Evolutionary conservation across 495 filamentous ascomycete genomes (phyloP).

Genomic region (Tuber indicum): DNA sequence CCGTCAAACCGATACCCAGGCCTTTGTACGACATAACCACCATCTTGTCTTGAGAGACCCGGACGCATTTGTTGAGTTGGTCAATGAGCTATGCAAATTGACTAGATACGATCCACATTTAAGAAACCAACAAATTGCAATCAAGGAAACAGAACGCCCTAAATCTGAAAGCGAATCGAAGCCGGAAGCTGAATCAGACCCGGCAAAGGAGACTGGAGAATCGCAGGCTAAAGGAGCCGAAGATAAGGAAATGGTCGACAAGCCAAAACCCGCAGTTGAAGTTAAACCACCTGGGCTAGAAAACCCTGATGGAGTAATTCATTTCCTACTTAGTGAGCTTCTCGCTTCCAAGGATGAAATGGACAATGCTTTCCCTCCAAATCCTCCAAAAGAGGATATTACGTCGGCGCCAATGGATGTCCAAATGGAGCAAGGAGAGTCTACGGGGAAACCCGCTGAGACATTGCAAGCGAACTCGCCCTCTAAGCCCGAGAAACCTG

Average conservation of each 20-base stretch:
- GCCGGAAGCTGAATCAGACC: constrained; percentile 40
- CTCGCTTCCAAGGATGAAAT: constrained; percentile 67
- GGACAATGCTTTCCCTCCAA: constrained; percentile 23
- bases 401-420: constrained; percentile 34
- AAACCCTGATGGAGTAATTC: constrained; percentile 89
- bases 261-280: constrained; percentile 57
- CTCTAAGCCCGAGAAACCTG: constrained; percentile 60
- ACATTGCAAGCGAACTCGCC: constrained; percentile 33
- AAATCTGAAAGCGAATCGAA: constrained; percentile 32
- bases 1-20: constrained; percentile 62
- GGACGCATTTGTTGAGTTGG: constrained; percentile 82
- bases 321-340: constrained; percentile 90
- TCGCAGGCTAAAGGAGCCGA: constrained; percentile 44
- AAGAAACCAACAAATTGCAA: constrained; percentile 51
- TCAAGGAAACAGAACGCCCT: constrained; percentile 50
- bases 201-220: constrained; percentile 42
- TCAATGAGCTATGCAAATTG: constrained; percentile 75
- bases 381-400: constrained; percentile 23
- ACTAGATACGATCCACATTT: constrained; percentile 51
- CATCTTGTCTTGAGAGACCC: constrained; percentile 79
- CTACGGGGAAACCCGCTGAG: constrained; percentile 24
- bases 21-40: constrained; percentile 69
- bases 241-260: constrained; percentile 54
- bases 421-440: constrained; percentile 41
- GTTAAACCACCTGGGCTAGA: constrained; percentile 79